Evolutionary conservation across 306 rosid species (phyloP), one percentile per base, ranked within the genome.

Genomic region (Medicago ruthenica): DNA sequence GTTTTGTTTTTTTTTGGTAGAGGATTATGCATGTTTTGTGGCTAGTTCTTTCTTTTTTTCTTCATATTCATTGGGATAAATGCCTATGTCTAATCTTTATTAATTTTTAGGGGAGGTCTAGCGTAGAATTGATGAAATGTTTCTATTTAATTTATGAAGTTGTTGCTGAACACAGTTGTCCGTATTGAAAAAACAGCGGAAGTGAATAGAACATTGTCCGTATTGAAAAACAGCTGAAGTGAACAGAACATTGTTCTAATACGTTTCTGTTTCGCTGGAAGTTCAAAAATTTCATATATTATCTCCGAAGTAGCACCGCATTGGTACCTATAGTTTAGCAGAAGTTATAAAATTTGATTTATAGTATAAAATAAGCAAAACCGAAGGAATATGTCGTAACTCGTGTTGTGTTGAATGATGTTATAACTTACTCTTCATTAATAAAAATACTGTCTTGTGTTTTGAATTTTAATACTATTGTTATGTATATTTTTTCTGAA

Each of bases 21-120:
- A 42, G 36, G 55, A 71, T 34, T 45, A 70, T 83, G 17, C 18
- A 16, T 47, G 20, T 68, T 61, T 27, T 82, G 16, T 22, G 61
- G 10, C 15, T 54, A 7, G 18, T 57, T 66, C 57, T 17, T 70
- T 58, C 10, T 15, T 27, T 51, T 8, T 17, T 51, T 37, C 59
- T 24, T 45, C 53, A 20, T 7, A 24, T 47, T 24, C 22, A 54
- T n/a, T 48, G 18, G 62, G 53, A 8, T 39, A 47, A 42, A 75
- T 7, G 27, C n/a, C 3, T 5, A 20, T 69, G 67, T 44, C 67
- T 6, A 14, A 6, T 67, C 64, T 27, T 55, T 18, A 20, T 76
- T 7, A 60, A 70, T 44, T 42, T 66, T 31, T 42, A 6, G 4
- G 12, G 34, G 9, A 45, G 14, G 53, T 39, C 24, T 55, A 16